These are phyloP conservation scores for Linum tenue DNA, from an alignment of 345 rosid species.

Conservation along the genomic window DNA sequence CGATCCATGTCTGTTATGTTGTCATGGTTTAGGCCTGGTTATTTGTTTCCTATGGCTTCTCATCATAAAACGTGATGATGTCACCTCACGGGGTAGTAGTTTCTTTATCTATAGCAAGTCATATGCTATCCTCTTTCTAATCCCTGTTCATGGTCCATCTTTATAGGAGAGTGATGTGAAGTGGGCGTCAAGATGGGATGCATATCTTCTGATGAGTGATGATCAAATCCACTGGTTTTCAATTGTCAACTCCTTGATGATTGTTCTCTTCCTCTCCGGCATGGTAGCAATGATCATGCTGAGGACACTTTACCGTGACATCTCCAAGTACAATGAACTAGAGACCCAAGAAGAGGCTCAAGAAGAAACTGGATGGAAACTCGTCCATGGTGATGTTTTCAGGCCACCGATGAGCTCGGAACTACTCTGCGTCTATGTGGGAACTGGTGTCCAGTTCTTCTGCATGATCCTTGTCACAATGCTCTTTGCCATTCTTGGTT, in stretches of 20 bases:
- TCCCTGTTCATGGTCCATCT: not conserved
- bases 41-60: not conserved
- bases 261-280: constrained; percentile 10
- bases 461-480: constrained; percentile 7
- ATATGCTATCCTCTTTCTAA: not conserved
- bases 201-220: constrained; percentile 10
- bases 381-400: constrained; percentile 11
- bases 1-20: not conserved
- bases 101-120: not conserved
- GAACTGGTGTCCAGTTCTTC: constrained; percentile 11
- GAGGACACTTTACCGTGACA: constrained; percentile 9
- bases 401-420: constrained; percentile 6
- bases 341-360: constrained; percentile 11
- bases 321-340: constrained; percentile 12
- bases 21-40: not conserved
- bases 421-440: constrained; percentile 6
- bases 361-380: constrained; percentile 11
- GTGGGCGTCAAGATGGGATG: constrained; percentile 13
- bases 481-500: constrained; percentile 10
- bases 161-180: constrained; percentile 10
- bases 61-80: not conserved
- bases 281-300: constrained; percentile 13
- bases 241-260: constrained; percentile 7
- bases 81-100: not conserved
- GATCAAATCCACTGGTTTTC: constrained; percentile 11